These are phyloP conservation scores for Phytophthora fragariae DNA, from an alignment of 352 stramenopile genomes.

Conservation along the genomic window DNA sequence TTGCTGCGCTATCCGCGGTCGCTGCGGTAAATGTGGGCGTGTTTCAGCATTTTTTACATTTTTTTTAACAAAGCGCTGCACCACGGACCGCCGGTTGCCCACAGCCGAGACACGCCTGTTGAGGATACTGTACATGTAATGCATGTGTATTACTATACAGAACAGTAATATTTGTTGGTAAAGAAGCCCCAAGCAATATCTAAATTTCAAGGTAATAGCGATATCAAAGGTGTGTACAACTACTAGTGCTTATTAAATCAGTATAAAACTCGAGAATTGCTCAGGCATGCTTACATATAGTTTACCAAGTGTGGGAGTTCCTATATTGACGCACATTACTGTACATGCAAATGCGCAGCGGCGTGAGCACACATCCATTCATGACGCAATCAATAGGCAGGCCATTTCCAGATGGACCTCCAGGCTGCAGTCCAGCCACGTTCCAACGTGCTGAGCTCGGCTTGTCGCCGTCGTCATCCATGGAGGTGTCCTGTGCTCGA, in stretches of 20 bases:
- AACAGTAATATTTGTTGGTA: too few species aligned
- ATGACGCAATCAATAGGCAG: conserved; percentile 21
- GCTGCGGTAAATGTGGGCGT: conserved; percentile 21
- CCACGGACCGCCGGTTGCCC: conserved; percentile 12
- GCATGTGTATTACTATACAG: too few species aligned
- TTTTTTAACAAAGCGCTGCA: conserved; percentile 16
- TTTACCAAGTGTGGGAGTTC: too few species aligned
- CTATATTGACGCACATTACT: neutral
- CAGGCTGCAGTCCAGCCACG: conserved; percentile 9
- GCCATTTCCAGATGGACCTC: conserved; percentile 30
- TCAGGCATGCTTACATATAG: neutral
- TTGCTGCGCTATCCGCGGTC: conserved; percentile 19
- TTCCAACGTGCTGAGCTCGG: conserved; percentile 18
- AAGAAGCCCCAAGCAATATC: too few species aligned
- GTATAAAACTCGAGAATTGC: too few species aligned
- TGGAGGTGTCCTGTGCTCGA: neutral
- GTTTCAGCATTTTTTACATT: conserved; percentile 9
- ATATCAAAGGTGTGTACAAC: too few species aligned
- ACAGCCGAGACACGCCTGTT: conserved; percentile 23
- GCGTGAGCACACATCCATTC: conserved; percentile 35
- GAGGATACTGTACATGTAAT: neutral
- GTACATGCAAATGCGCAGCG: conserved; percentile 21
- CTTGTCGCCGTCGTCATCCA: conserved; percentile 15
- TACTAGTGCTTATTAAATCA: too few species aligned
- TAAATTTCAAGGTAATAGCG: too few species aligned